These are phyloP conservation scores for Endocarpon pusillum DNA, from an alignment of 495 filamentous ascomycete genomes.

Conservation along the genomic window DNA sequence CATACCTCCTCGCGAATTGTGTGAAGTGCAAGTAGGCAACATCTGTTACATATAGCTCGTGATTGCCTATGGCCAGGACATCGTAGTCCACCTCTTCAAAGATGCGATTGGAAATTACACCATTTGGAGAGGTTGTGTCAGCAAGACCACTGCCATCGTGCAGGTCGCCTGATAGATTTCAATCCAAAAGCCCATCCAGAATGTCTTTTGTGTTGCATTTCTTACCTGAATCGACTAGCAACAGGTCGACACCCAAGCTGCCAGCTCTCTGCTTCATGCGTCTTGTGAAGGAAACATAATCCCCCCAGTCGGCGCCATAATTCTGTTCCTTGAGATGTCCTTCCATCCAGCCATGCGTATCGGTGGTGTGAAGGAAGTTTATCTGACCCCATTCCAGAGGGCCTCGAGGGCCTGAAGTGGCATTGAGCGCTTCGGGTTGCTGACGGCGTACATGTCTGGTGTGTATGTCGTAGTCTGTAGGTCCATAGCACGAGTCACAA, in stretches of 20 bases:
- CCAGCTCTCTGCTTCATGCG: conserved; percentile 22
- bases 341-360: conserved; percentile 30
- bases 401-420: conserved; percentile 17
- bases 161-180: conserved; percentile 14
- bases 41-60: conserved; percentile 20
- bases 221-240: conserved; percentile 23
- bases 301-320: conserved; percentile 27
- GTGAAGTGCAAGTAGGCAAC: conserved; percentile 18
- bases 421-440: conserved; percentile 29
- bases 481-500: conserved; percentile 19
- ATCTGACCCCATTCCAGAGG: conserved; percentile 28
- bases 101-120: conserved; percentile 19
- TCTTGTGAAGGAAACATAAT: conserved; percentile 20
- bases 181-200: not conserved
- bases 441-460: conserved; percentile 24
- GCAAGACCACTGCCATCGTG: conserved; percentile 26
- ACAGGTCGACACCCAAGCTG: conserved; percentile 18
- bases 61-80: conserved; percentile 25
- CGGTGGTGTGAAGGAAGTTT: conserved; percentile 30
- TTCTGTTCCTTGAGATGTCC: conserved; percentile 28
- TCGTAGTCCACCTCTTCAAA: conserved; percentile 28
- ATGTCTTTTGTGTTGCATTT: not conserved
- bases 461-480: conserved; percentile 17
- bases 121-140: conserved; percentile 22
- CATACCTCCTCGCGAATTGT: conserved; percentile 20